Conservation (phyloP, 257 asterid genomes). For the Linaria vulgaris region DNA sequence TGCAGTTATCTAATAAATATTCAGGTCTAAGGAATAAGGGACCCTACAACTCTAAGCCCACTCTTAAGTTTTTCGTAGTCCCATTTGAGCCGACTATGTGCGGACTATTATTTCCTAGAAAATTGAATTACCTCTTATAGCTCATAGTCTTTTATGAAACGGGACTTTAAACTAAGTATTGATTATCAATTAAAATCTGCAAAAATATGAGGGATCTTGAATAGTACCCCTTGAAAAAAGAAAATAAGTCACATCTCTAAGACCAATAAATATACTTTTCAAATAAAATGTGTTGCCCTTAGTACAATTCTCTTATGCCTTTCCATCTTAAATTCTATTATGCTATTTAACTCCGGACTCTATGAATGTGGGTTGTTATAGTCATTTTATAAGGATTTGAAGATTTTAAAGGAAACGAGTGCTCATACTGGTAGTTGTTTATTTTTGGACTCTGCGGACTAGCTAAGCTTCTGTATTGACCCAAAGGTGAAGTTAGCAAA, state of each 20-base stretch:
- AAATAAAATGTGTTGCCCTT: neutral
- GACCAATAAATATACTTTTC: neutral
- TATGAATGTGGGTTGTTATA: slow-evolving; percentile 1
- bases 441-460: slow-evolving; percentile 1
- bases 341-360: slow-evolving; percentile 12
- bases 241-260: neutral
- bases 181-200: neutral
- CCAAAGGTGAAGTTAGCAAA: slow-evolving; percentile 7
- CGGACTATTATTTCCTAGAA: neutral
- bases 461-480: slow-evolving; percentile 21
- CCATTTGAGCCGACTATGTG: neutral
- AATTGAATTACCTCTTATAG: neutral
- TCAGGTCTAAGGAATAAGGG: neutral
- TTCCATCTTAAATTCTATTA: neutral
- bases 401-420: neutral
- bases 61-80: no score
- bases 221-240: no score
- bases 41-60: neutral
- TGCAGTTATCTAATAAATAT: neutral
- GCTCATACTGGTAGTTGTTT: no score
- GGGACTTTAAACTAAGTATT: neutral
- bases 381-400: slow-evolving; percentile 11
- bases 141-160: neutral
- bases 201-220: neutral
- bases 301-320: neutral